phyloP scores from a whole-genome alignment of 75 land plant species.

The Cupressus sempervirens region DNA sequence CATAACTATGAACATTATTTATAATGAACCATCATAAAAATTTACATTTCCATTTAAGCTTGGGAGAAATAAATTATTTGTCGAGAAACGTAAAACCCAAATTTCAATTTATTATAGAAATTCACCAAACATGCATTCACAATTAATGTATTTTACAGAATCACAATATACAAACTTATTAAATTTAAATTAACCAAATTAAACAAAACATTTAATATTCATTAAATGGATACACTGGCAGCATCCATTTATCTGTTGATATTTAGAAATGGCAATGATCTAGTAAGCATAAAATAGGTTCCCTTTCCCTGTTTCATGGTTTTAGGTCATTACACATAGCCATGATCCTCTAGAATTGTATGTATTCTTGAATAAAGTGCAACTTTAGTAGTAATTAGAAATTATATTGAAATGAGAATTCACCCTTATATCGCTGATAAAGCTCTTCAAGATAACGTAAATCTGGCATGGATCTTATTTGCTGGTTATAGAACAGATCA shows the following conservation, averaged over 20 bases:
- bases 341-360: background rate
- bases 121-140: background rate
- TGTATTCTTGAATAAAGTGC: background rate
- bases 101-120: background rate
- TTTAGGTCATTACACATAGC: background rate
- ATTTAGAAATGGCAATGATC: background rate
- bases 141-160: background rate
- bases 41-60: background rate
- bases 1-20: background rate
- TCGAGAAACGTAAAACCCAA: background rate
- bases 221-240: background rate
- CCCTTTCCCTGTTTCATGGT: background rate
- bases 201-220: background rate
- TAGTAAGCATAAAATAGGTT: background rate
- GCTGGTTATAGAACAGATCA: slow-evolving; percentile 88
- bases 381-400: background rate
- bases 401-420: slow-evolving; percentile 1
- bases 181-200: background rate
- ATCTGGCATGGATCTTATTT: slow-evolving; percentile 58
- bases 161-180: background rate
- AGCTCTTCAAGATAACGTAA: slow-evolving; percentile 84
- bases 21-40: background rate
- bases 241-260: background rate
- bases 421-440: slow-evolving; percentile 86
- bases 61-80: background rate